These are phyloP conservation scores for Pseudogymnoascus sp. DNA, from an alignment of 2,329 filamentous ascomycete species.

Conservation along the genomic window DNA sequence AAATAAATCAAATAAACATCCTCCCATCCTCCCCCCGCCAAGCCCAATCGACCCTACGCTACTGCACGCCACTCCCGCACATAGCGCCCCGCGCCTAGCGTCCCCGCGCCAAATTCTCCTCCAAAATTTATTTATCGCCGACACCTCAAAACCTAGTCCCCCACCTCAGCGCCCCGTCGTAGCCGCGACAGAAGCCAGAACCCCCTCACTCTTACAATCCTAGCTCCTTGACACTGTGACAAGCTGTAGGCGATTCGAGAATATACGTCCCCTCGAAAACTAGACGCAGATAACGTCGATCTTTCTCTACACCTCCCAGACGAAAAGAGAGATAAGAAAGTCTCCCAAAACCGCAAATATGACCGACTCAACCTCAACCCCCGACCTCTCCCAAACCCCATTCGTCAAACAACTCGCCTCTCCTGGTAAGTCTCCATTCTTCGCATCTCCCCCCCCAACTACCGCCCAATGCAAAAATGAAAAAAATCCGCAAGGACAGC, in stretches of 20 bases:
- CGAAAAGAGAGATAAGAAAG: not conserved
- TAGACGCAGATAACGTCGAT: not conserved
- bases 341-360: not conserved
- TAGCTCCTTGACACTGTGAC: not conserved
- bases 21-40: not conserved
- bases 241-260: not conserved
- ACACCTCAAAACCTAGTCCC: not conserved
- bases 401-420: constrained; percentile 32
- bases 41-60: constrained; percentile 1
- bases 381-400: constrained; percentile 26
- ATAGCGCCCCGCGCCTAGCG: constrained; percentile 9
- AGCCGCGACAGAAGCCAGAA: constrained; percentile 8
- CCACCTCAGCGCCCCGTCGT: not conserved
- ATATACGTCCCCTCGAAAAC: not conserved
- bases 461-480: too few species aligned
- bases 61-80: constrained; percentile 7
- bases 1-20: not conserved
- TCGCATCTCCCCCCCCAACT: not conserved
- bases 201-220: not conserved
- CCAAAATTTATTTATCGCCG: constrained; percentile 12
- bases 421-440: constrained; percentile 23
- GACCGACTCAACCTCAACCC: constrained; percentile 2
- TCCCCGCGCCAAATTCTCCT: constrained; percentile 7
- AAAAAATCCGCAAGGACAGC: too few species aligned
- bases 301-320: not conserved